A percentile compares a stretch with the other conserved stretches of the same genome.
phyloP scores from a whole-genome alignment of 495 filamentous ascomycete species.

The Penicillium herquei region DNA sequence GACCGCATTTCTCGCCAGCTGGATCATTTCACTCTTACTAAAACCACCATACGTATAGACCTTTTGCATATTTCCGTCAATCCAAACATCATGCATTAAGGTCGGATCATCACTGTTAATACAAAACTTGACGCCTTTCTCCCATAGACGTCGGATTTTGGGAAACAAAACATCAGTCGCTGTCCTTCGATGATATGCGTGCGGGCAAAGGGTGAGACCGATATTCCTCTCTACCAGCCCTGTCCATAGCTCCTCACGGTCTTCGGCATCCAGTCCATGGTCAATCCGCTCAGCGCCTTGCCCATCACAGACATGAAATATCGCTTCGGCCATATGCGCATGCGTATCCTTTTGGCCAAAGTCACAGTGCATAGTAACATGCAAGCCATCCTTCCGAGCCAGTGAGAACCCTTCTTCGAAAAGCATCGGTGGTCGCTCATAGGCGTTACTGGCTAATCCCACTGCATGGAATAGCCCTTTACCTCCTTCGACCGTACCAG shows the following conservation, averaged over 20 bases:
- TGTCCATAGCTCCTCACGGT: constrained; percentile 28
- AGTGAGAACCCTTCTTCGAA: constrained; percentile 36
- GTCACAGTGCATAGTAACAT: constrained; percentile 45
- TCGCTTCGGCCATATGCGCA: constrained; percentile 35
- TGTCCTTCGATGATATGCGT: constrained; percentile 40
- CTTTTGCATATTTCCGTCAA: constrained; percentile 42
- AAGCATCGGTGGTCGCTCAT: constrained; percentile 35
- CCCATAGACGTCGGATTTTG: constrained; percentile 35
- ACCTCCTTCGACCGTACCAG: constrained; percentile 20
- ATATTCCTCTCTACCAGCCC: constrained; percentile 29
- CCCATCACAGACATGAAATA: constrained; percentile 29
- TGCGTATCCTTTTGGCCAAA: constrained; percentile 41
- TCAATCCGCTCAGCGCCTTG: constrained; percentile 38
- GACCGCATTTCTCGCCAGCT: constrained; percentile 34
- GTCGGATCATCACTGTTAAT: constrained; percentile 44
- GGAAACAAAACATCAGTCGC: constrained; percentile 37
- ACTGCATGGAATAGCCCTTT: constrained; percentile 40
- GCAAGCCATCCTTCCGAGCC: constrained; percentile 35
- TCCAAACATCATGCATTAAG: constrained; percentile 45
- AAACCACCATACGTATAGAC: constrained; percentile 33
- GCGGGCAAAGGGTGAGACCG: constrained; percentile 42
- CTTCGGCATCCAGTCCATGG: constrained; percentile 40
- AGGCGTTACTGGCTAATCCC: constrained; percentile 43
- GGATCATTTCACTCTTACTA: constrained; percentile 32
- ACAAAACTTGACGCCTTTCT: constrained; percentile 35